Conservation (phyloP, 495 filamentous ascomycete species). For the Amphirosellinia nigrospora region DNA sequence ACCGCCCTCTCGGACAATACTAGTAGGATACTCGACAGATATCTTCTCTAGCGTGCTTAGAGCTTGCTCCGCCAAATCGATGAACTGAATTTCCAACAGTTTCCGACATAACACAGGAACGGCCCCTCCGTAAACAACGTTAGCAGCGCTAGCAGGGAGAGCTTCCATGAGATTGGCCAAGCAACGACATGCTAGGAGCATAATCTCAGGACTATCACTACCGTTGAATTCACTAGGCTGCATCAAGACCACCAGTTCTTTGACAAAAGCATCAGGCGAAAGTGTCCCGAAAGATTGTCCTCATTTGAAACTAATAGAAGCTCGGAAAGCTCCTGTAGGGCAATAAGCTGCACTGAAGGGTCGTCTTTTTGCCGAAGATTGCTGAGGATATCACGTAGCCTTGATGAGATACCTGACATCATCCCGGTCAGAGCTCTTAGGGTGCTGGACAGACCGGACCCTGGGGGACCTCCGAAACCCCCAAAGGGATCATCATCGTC, state of each 20-base stretch:
- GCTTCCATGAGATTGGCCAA: conserved; percentile 99
- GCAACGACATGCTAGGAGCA: conserved; percentile 95
- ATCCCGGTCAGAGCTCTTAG: conserved; percentile 88
- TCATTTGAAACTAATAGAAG: conserved; percentile 93
- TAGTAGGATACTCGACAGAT: conserved; percentile 92
- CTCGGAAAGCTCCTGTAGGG: conserved; percentile 91
- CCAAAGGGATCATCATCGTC: conserved; percentile 83
- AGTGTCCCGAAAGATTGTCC: conserved; percentile 94
- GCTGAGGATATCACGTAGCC: conserved; percentile 81
- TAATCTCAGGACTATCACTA: conserved; percentile 95
- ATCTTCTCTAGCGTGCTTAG: conserved; percentile 97
- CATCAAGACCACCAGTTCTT: conserved; percentile 93
- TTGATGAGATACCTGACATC: conserved; percentile 80
- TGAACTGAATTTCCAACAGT: conserved; percentile 91
- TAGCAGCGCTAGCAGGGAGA: conserved; percentile 86
- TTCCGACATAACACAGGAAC: conserved; percentile 95
- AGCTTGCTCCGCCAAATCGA: conserved; percentile 96
- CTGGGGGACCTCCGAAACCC: conserved; percentile 69
- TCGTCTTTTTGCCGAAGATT: conserved; percentile 89
- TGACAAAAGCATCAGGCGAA: conserved; percentile 94
- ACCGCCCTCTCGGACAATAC: conserved; percentile 95
- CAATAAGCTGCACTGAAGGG: conserved; percentile 86
- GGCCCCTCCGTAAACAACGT: conserved; percentile 94
- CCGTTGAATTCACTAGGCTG: conserved; percentile 82
- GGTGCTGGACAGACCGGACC: conserved; percentile 74